These are phyloP conservation scores for Tetragonia tetragonoides DNA, from an alignment of 148 eudicot genomes.

Conservation along the genomic window DNA sequence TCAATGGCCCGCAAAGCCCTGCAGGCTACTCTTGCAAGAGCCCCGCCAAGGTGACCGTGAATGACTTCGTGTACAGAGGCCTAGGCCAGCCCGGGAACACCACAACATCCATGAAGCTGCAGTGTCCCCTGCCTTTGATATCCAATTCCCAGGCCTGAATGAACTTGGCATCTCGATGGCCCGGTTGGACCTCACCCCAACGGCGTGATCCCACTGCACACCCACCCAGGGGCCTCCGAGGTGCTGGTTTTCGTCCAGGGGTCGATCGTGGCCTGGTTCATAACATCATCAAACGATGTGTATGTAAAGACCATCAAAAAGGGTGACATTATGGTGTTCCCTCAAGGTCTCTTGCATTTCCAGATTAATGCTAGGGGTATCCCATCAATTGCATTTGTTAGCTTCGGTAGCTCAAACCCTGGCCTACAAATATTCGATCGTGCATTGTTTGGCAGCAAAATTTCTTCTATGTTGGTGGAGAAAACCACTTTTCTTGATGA, in stretches of 20 bases:
- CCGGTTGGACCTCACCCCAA: slow-evolving; percentile 18
- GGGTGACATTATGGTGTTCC: slow-evolving; percentile 31
- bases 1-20: too few species aligned
- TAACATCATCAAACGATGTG: slow-evolving; percentile 22
- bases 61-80: slow-evolving; percentile 22
- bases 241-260: slow-evolving; percentile 24
- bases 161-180: slow-evolving; percentile 26
- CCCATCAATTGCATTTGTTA: slow-evolving; percentile 24
- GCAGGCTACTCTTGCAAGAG: slow-evolving; percentile 21
- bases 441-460: slow-evolving; percentile 26
- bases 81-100: slow-evolving; percentile 27
- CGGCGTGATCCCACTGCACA: slow-evolving; percentile 28
- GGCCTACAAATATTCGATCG: slow-evolving; percentile 24
- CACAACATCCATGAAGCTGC: slow-evolving; percentile 29
- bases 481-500: slow-evolving; percentile 29
- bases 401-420: slow-evolving; percentile 23
- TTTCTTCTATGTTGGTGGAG: slow-evolving; percentile 18
- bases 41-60: slow-evolving; percentile 15
- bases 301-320: slow-evolving; percentile 16
- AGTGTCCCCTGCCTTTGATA: slow-evolving; percentile 26
- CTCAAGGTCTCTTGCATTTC: slow-evolving; percentile 25
- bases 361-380: slow-evolving; percentile 29
- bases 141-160: slow-evolving; percentile 25
- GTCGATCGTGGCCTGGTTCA: slow-evolving; percentile 20
- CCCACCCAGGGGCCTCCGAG: slow-evolving; percentile 23